Conservation (phyloP, 2,329 filamentous ascomycete genomes). For the Acarospora socialis region DNA sequence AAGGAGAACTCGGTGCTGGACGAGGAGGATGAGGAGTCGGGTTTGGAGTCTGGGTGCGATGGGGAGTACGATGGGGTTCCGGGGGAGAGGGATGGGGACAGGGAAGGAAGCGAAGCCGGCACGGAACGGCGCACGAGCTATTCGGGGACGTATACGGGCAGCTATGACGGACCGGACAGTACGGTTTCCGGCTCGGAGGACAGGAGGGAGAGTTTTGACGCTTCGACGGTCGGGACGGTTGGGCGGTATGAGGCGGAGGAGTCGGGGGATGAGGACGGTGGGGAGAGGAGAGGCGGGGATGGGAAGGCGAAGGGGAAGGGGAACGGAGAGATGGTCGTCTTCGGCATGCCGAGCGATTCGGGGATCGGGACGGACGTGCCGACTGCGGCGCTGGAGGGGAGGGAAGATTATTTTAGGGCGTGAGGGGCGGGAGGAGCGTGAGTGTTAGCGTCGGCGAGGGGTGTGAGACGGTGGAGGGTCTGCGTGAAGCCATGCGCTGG, state of each 20-base stretch:
- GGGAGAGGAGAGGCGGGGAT: slow-evolving; percentile 19
- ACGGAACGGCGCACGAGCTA: slow-evolving; percentile 32
- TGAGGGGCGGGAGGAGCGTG: no score
- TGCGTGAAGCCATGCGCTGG: no score
- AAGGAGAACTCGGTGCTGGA: slow-evolving; percentile 29
- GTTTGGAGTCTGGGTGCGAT: slow-evolving; percentile 11
- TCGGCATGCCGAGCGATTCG: slow-evolving; percentile 11
- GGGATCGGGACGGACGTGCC: slow-evolving; percentile 15
- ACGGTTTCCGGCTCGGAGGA: slow-evolving; percentile 23
- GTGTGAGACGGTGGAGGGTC: slow-evolving; percentile 28
- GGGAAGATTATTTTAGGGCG: slow-evolving; percentile 14
- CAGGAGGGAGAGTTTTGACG: slow-evolving; percentile 26
- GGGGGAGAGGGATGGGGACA: slow-evolving; percentile 26
- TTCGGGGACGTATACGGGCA: slow-evolving; percentile 27
- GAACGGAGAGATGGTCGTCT: slow-evolving; percentile 14
- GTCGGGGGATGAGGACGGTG: slow-evolving; percentile 8
- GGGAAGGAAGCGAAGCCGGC: slow-evolving; percentile 35
- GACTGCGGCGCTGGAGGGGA: slow-evolving; percentile 13
- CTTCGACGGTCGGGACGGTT: slow-evolving; percentile 24
- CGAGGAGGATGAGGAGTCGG: slow-evolving; percentile 8
- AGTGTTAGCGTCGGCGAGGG: slow-evolving; percentile 43
- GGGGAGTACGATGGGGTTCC: slow-evolving; percentile 24
- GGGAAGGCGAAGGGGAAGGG: slow-evolving; percentile 11
- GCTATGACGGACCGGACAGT: slow-evolving; percentile 27
- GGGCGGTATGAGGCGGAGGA: slow-evolving; percentile 16